These are phyloP conservation scores for Microdochium paspali DNA, from an alignment of 2,329 filamentous ascomycete species.

Conservation along the genomic window DNA sequence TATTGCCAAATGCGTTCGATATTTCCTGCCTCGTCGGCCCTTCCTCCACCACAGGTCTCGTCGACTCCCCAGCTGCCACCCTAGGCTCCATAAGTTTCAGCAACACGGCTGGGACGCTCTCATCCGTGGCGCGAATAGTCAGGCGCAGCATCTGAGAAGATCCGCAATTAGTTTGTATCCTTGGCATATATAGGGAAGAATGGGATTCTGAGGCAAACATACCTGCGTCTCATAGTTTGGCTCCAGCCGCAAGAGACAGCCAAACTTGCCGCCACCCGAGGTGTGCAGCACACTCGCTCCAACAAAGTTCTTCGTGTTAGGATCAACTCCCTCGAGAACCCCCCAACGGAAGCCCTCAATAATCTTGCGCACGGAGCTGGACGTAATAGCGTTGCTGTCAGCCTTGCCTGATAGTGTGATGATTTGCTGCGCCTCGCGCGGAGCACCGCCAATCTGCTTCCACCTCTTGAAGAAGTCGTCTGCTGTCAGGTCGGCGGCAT, in stretches of 20 bases:
- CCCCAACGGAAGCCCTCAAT: constrained; percentile 88
- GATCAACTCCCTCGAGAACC: constrained; percentile 75
- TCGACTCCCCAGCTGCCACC: constrained; percentile 47
- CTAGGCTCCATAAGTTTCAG: constrained; percentile 83
- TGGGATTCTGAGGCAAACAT: constrained; percentile 30
- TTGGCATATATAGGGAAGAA: not conserved
- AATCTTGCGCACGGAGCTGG: constrained; percentile 59
- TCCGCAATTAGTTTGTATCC: constrained; percentile 11
- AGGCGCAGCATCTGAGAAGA: constrained; percentile 79
- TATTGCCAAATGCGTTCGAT: constrained; percentile 43
- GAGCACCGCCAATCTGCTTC: constrained; percentile 91
- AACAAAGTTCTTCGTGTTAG: constrained; percentile 88
- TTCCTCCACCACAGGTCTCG: constrained; percentile 26
- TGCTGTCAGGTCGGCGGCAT: constrained; percentile 71
- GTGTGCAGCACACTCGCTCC: constrained; percentile 82
- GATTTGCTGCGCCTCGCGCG: constrained; percentile 80
- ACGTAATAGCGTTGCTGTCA: constrained; percentile 54
- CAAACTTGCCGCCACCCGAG: constrained; percentile 78
- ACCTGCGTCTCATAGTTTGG: constrained; percentile 90
- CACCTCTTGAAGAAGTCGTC: constrained; percentile 99
- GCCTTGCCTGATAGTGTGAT: constrained; percentile 56
- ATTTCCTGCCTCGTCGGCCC: constrained; percentile 39
- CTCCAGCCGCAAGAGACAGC: constrained; percentile 86
- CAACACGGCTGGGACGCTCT: constrained; percentile 70
- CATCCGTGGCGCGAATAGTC: constrained; percentile 89